Conservation (phyloP, 2,329 filamentous ascomycete species). For the Curvularia sp. region DNA sequence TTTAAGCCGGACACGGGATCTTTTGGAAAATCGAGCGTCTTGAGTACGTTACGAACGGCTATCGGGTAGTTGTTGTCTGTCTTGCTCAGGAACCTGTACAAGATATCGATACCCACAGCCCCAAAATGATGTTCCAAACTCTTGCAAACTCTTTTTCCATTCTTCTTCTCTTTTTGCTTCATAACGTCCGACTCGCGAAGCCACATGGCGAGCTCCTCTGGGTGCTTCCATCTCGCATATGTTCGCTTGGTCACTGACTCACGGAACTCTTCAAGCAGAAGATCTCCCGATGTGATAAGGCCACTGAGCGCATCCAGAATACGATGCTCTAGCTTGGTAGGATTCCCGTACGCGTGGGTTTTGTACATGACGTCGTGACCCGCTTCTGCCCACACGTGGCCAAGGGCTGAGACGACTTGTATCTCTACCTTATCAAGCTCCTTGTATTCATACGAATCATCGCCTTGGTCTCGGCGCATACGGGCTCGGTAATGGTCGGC, state of each 20-base stretch:
- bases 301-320: conserved; percentile 25
- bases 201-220: neutral
- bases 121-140: neutral
- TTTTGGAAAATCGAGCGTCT: neutral
- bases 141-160: neutral
- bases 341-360: conserved; percentile 14
- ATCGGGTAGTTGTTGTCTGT: neutral
- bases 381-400: conserved; percentile 39
- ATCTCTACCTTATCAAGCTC: conserved; percentile 33
- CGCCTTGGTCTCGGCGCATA: neutral
- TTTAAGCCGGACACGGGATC: neutral
- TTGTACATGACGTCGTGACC: conserved; percentile 43
- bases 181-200: neutral
- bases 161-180: neutral
- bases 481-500: neutral
- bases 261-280: conserved; percentile 27
- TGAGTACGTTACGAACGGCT: neutral
- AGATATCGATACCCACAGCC: neutral
- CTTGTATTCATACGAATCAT: neutral
- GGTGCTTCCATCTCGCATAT: neutral
- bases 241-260: conserved; percentile 21
- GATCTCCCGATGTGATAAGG: conserved; percentile 20
- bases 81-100: neutral
- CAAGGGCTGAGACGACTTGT: conserved; percentile 39
- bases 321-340: neutral